A percentile compares a stretch with the other conserved stretches of the same genome.
phyloP scores from a whole-genome alignment of 2,329 filamentous ascomycete species.

The Talaromyces rugulosus region DNA sequence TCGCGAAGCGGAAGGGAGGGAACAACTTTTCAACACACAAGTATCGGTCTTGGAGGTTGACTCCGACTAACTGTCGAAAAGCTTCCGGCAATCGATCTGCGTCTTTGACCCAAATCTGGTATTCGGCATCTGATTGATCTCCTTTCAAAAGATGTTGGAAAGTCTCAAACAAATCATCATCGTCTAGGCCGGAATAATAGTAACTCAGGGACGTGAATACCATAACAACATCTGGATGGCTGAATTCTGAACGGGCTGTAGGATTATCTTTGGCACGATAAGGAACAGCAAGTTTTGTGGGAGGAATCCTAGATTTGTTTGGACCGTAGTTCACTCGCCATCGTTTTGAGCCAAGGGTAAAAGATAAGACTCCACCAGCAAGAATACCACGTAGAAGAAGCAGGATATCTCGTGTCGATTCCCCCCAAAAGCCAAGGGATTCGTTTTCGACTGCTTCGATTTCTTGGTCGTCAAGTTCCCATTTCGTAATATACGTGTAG shows the following conservation, averaged over 20 bases:
- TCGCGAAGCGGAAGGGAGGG: slow-evolving; percentile 49
- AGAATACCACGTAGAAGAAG: slow-evolving; percentile 47
- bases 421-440: not conserved
- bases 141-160: slow-evolving; percentile 48
- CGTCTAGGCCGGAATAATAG: slow-evolving; percentile 52
- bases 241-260: slow-evolving; percentile 55
- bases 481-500: not conserved
- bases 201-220: slow-evolving; percentile 53
- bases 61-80: slow-evolving; percentile 37
- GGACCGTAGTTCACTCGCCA: slow-evolving; percentile 63
- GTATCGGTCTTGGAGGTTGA: slow-evolving; percentile 57
- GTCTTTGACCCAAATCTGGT: slow-evolving; percentile 28
- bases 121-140: slow-evolving; percentile 53
- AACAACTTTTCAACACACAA: slow-evolving; percentile 52
- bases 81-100: slow-evolving; percentile 24
- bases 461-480: not conserved
- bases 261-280: slow-evolving; percentile 59
- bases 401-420: slow-evolving; percentile 18
- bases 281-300: slow-evolving; percentile 55
- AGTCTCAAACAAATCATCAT: slow-evolving; percentile 46
- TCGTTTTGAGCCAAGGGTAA: slow-evolving; percentile 53
- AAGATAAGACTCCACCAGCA: slow-evolving; percentile 51
- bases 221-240: slow-evolving; percentile 58
- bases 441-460: not conserved
- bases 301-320: slow-evolving; percentile 42